Percentiles rank a stretch among this genome's conserved stretches.
phyloP scores from a whole-genome alignment of 345 rosid species.

The Crucihimalaya himalaica region DNA sequence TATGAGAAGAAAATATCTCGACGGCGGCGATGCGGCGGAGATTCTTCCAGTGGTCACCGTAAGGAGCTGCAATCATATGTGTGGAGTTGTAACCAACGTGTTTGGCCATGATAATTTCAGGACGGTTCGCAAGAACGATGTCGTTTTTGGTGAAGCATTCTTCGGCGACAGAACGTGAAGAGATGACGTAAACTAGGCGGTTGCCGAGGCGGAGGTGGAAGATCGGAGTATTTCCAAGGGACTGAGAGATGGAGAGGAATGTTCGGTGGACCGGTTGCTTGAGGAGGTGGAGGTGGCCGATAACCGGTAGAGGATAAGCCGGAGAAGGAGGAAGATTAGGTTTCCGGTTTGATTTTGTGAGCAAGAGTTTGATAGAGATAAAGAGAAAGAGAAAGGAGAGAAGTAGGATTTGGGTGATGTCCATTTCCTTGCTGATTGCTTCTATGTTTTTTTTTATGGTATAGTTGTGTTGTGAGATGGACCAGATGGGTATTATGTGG shows the following conservation, averaged over 20 bases:
- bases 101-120: slow-evolving; percentile 34
- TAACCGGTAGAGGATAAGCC: slow-evolving; percentile 27
- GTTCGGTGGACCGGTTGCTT: slow-evolving; percentile 31
- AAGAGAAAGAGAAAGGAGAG: slow-evolving; percentile 11
- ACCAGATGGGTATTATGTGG: too few species aligned
- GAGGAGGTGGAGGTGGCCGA: slow-evolving; percentile 39
- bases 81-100: slow-evolving; percentile 47
- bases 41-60: slow-evolving; percentile 65
- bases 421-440: slow-evolving; percentile 10
- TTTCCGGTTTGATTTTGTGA: slow-evolving; percentile 10
- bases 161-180: slow-evolving; percentile 41
- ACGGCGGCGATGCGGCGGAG: slow-evolving; percentile 51
- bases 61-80: slow-evolving; percentile 36
- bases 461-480: neutral
- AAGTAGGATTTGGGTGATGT: slow-evolving; percentile 6
- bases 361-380: slow-evolving; percentile 18
- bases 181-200: slow-evolving; percentile 46
- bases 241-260: slow-evolving; percentile 21
- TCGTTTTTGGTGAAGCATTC: slow-evolving; percentile 64
- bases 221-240: slow-evolving; percentile 44
- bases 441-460: neutral
- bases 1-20: slow-evolving; percentile 47
- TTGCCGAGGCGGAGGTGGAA: slow-evolving; percentile 52
- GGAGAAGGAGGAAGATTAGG: slow-evolving; percentile 56
- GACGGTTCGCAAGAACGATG: slow-evolving; percentile 56